Evolutionary conservation across 2,329 filamentous ascomycete species (phyloP).

Genomic region (Diaporthe humulicola): DNA sequence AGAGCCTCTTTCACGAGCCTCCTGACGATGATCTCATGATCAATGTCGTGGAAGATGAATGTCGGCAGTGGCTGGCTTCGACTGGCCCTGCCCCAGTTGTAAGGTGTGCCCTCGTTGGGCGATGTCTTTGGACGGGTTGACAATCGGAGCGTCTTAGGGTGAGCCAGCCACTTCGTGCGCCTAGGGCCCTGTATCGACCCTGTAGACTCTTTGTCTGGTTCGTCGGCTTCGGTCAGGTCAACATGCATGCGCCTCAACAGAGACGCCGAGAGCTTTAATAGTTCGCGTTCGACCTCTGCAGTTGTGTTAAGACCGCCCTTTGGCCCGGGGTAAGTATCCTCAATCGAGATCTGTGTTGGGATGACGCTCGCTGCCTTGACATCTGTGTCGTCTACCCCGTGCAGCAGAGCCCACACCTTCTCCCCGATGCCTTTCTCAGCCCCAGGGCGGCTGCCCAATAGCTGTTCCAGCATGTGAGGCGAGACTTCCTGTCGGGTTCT

Average conservation of each 20-base stretch:
- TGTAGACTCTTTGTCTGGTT: slow-evolving; percentile 50
- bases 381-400: slow-evolving; percentile 82
- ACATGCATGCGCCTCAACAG: slow-evolving; percentile 83
- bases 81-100: slow-evolving; percentile 78
- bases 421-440: slow-evolving; percentile 78
- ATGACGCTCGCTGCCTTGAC: slow-evolving; percentile 79
- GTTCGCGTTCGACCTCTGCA: slow-evolving; percentile 74
- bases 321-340: slow-evolving; percentile 81
- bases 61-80: slow-evolving; percentile 80
- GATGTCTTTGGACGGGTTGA: slow-evolving; percentile 73
- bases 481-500: slow-evolving; percentile 74
- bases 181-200: slow-evolving; percentile 31
- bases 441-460: slow-evolving; percentile 76
- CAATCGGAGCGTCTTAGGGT: slow-evolving; percentile 84
- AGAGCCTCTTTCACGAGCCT: slow-evolving; percentile 78
- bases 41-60: slow-evolving; percentile 74
- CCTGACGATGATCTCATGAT: slow-evolving; percentile 72
- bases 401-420: slow-evolving; percentile 82
- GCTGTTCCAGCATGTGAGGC: slow-evolving; percentile 72
- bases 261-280: slow-evolving; percentile 76
- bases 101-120: slow-evolving; percentile 58
- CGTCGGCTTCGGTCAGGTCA: slow-evolving; percentile 75
- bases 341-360: slow-evolving; percentile 92
- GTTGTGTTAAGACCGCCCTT: slow-evolving; percentile 74
- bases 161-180: slow-evolving; percentile 76